Conservation (phyloP, 768 basidiomycete species). For the Tubosaeta brunneosetosa region DNA sequence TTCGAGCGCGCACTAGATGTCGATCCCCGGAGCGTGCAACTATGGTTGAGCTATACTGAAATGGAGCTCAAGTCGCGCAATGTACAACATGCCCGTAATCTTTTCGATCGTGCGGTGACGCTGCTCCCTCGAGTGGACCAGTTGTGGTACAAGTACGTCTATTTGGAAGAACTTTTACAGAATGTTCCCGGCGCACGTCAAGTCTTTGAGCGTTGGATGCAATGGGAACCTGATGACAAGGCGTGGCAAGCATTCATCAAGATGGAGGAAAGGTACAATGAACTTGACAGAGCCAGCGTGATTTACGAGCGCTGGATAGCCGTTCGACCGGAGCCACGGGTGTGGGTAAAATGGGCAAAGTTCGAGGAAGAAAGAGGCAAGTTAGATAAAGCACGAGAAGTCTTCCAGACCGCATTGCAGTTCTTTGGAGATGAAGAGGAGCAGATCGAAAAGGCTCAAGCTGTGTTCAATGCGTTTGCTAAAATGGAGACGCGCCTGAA, state of each 20-base stretch:
- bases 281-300: slow-evolving; percentile 84
- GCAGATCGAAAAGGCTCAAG: slow-evolving; percentile 84
- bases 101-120: slow-evolving; percentile 96
- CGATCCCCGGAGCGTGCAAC: slow-evolving; percentile 80
- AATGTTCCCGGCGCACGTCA: slow-evolving; percentile 96
- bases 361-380: slow-evolving; percentile 75
- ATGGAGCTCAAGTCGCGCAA: slow-evolving; percentile 98
- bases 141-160: slow-evolving; percentile 99
- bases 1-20: slow-evolving; percentile 97
- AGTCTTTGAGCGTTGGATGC: slow-evolving; percentile 99
- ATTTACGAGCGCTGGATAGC: slow-evolving; percentile 92
- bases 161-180: slow-evolving; percentile 93
- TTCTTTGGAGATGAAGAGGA: slow-evolving; percentile 88
- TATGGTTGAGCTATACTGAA: slow-evolving; percentile 94
- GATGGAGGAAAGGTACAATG: slow-evolving; percentile 89
- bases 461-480: slow-evolving; percentile 88
- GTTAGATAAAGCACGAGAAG: slow-evolving; percentile 71
- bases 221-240: slow-evolving; percentile 99
- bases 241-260: slow-evolving; percentile 99
- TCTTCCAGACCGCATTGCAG: slow-evolving; percentile 86
- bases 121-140: slow-evolving; percentile 94
- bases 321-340: slow-evolving; percentile 70
- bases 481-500: slow-evolving; percentile 97
- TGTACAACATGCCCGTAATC: slow-evolving; percentile 93
- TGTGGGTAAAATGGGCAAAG: slow-evolving; percentile 82